Conservation (phyloP, 257 asterid species). For the Plantago major region DNA sequence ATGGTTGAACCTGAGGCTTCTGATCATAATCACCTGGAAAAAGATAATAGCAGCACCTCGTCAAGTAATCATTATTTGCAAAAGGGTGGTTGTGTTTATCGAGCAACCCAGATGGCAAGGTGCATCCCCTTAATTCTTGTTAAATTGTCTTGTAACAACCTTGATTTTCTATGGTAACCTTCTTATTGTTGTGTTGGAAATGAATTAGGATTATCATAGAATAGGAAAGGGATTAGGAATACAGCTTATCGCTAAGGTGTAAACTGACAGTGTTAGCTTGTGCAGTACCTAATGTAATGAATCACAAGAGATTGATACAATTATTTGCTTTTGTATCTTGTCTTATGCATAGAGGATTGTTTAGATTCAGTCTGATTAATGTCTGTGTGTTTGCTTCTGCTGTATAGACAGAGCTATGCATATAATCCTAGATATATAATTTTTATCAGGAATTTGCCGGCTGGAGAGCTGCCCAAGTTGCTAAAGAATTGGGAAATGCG, state of each 20-base stretch:
- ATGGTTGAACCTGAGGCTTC: slow-evolving; percentile 49
- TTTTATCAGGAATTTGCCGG: slow-evolving; percentile 56
- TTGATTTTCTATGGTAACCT: slow-evolving; percentile 15
- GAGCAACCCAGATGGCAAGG: slow-evolving; percentile 58
- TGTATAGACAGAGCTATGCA: slow-evolving; percentile 6
- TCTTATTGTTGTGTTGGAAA: slow-evolving; percentile 1
- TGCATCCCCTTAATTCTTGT: slow-evolving; percentile 24
- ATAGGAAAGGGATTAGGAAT: slow-evolving; percentile 1
- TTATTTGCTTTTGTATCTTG: not conserved
- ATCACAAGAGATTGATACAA: too few species aligned
- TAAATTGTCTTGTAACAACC: slow-evolving; percentile 2
- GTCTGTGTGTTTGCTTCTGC: slow-evolving; percentile 4
- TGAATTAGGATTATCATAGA: not conserved
- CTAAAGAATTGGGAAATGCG: slow-evolving; percentile 67
- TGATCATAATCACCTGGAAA: slow-evolving; percentile 29
- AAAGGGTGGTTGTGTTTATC: slow-evolving; percentile 41
- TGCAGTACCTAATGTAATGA: not conserved
- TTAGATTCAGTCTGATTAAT: not conserved
- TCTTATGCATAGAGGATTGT: not conserved
- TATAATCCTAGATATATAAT: not conserved
- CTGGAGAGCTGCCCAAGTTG: slow-evolving; percentile 49
- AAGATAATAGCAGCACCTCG: slow-evolving; percentile 28
- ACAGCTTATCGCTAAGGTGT: not conserved
- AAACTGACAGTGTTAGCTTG: slow-evolving; percentile 2
- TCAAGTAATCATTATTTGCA: slow-evolving; percentile 28